Evolutionary conservation across 2,329 filamentous ascomycete species (phyloP).

Genomic region (Paradendryphiella salina): DNA sequence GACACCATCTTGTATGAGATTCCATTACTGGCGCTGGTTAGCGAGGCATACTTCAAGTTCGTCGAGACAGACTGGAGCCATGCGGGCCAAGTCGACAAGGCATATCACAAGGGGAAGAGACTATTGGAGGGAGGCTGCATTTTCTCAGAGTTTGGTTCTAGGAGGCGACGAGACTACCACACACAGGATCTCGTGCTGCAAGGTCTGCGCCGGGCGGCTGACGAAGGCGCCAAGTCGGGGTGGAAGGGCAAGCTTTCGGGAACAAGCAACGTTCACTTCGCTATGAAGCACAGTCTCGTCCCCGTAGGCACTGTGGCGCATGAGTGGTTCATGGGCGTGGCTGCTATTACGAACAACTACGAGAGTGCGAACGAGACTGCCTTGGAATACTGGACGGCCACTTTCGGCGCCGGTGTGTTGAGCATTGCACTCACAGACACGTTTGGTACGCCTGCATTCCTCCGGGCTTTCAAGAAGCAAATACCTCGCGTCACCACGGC

Average conservation of each 20-base stretch:
- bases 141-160: slow-evolving; percentile 91
- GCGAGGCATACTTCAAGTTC: slow-evolving; percentile 97
- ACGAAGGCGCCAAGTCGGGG: slow-evolving; percentile 67
- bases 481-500: slow-evolving; percentile 55
- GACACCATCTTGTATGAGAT: slow-evolving; percentile 99
- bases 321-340: slow-evolving; percentile 99
- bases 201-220: slow-evolving; percentile 77
- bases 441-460: slow-evolving; percentile 88
- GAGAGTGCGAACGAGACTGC: slow-evolving; percentile 80
- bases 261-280: slow-evolving; percentile 95
- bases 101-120: slow-evolving; percentile 76
- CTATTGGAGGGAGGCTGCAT: slow-evolving; percentile 82
- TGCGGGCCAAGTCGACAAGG: slow-evolving; percentile 80
- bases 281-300: slow-evolving; percentile 84
- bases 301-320: slow-evolving; percentile 92
- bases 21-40: slow-evolving; percentile 85
- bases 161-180: slow-evolving; percentile 87
- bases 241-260: slow-evolving; percentile 76
- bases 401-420: slow-evolving; percentile 82
- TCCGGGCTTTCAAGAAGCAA: slow-evolving; percentile 77
- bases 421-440: slow-evolving; percentile 94
- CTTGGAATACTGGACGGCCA: slow-evolving; percentile 84
- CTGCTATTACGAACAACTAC: slow-evolving; percentile 87
- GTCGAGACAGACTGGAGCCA: slow-evolving; percentile 93
- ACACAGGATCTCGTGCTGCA: slow-evolving; percentile 91